Percentiles rank a stretch among this genome's conserved stretches.
Conservation (phyloP, 768 basidiomycete genomes). For the Kondoa subrosea region DNA sequence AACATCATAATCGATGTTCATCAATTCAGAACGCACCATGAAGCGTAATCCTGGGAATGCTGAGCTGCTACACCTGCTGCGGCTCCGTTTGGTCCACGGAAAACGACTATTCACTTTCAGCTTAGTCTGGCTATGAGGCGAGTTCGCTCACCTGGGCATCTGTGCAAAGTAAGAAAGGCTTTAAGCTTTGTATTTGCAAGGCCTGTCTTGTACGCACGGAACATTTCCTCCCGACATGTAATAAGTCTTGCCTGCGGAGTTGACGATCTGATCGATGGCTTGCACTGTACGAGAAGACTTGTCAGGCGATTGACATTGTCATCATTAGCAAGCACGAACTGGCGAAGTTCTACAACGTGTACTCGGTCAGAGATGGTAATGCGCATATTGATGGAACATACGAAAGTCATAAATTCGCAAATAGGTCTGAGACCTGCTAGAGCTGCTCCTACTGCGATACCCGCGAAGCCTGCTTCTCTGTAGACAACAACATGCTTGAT, state of each 20-base stretch:
- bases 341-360: conserved; percentile 61
- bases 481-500: background rate
- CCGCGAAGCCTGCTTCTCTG: conserved; percentile 38
- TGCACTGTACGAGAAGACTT: conserved; percentile 21
- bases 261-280: conserved; percentile 99
- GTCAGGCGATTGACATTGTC: too few relatives aligned
- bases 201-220: background rate
- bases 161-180: background rate
- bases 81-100: conserved; percentile 98
- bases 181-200: too few relatives aligned
- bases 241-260: conserved; percentile 99
- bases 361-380: background rate
- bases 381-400: background rate
- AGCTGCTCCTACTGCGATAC: conserved; percentile 84
- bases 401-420: conserved; percentile 99
- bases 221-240: conserved; percentile 99
- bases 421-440: conserved; percentile 86
- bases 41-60: conserved; percentile 92
- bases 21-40: conserved; percentile 97
- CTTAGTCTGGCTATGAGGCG: background rate
- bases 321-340: conserved; percentile 38
- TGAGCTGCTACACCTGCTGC: conserved; percentile 92
- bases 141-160: background rate
- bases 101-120: conserved; percentile 81
- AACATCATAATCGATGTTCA: background rate